phyloP scores from a whole-genome alignment of 352 stramenopile genomes.

The Globisporangium radiosum region DNA sequence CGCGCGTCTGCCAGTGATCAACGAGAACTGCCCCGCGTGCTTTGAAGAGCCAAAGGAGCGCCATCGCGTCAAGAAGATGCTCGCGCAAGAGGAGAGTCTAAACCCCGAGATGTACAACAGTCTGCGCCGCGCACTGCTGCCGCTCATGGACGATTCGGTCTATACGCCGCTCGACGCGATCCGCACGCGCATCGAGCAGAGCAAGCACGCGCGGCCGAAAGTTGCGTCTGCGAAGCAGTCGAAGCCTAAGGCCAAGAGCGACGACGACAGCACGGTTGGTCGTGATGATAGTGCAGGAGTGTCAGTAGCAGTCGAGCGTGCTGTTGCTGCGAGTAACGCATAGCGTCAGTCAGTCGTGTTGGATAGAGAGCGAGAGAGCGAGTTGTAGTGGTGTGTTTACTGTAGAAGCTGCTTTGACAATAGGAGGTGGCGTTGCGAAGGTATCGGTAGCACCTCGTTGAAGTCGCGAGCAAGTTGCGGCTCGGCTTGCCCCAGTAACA shows the following conservation, averaged over 20 bases:
- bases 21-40: slow-evolving; percentile 98
- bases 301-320: too few species aligned
- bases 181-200: slow-evolving; percentile 39
- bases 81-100: slow-evolving; percentile 92
- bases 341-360: too few species aligned
- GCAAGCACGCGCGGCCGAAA: slow-evolving; percentile 40
- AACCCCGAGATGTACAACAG: slow-evolving; percentile 87
- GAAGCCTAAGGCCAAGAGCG: not conserved
- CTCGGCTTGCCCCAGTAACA: too few species aligned
- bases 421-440: too few species aligned
- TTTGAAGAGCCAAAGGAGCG: slow-evolving; percentile 98
- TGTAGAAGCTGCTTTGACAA: too few species aligned
- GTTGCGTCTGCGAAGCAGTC: slow-evolving; percentile 23
- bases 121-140: slow-evolving; percentile 52
- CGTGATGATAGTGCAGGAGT: too few species aligned
- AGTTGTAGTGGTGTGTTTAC: too few species aligned
- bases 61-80: slow-evolving; percentile 96
- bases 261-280: too few species aligned
- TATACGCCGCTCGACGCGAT: slow-evolving; percentile 57
- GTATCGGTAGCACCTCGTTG: too few species aligned
- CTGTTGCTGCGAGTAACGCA: too few species aligned
- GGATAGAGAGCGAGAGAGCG: too few species aligned
- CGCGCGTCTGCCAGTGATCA: slow-evolving; percentile 94
- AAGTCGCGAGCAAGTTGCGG: too few species aligned
- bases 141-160: slow-evolving; percentile 76